Evolutionary conservation across 2,329 filamentous ascomycete genomes (phyloP).

Genomic region (Sclerotiophoma versabilis): DNA sequence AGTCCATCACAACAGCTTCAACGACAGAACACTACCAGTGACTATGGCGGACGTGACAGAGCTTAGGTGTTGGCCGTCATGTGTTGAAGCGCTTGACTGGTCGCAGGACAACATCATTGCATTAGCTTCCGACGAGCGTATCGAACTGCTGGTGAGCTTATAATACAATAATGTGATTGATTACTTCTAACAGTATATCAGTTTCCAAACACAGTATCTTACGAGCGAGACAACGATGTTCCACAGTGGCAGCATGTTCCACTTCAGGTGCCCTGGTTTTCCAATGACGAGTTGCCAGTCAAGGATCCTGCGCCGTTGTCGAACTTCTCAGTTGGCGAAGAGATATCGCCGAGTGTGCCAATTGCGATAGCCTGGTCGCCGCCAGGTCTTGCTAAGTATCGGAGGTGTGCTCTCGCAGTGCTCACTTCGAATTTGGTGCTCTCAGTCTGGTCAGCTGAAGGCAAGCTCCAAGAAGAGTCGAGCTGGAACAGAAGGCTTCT

Average conservation of each 20-base stretch:
- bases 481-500: constrained; percentile 62
- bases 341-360: constrained; percentile 62
- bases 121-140: constrained; percentile 62
- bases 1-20: not conserved
- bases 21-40: not conserved
- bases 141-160: constrained; percentile 59
- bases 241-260: constrained; percentile 47
- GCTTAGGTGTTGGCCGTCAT: constrained; percentile 58
- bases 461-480: constrained; percentile 48
- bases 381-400: constrained; percentile 61
- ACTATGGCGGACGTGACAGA: constrained; percentile 46
- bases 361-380: constrained; percentile 64
- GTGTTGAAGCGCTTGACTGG: constrained; percentile 63
- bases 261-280: constrained; percentile 62
- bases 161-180: not conserved
- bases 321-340: constrained; percentile 64
- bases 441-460: constrained; percentile 62
- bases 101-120: constrained; percentile 66
- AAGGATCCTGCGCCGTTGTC: constrained; percentile 56
- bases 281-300: constrained; percentile 55
- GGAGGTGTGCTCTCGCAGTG: constrained; percentile 62
- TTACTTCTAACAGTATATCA: constrained; percentile 20
- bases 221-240: constrained; percentile 39
- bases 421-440: constrained; percentile 64
- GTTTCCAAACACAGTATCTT: constrained; percentile 44